A percentile compares a stretch with the other conserved stretches of the same genome.
phyloP scores from a whole-genome alignment of 805 yeast genomes.

The Schizosaccharomyces octosporus region DNA sequence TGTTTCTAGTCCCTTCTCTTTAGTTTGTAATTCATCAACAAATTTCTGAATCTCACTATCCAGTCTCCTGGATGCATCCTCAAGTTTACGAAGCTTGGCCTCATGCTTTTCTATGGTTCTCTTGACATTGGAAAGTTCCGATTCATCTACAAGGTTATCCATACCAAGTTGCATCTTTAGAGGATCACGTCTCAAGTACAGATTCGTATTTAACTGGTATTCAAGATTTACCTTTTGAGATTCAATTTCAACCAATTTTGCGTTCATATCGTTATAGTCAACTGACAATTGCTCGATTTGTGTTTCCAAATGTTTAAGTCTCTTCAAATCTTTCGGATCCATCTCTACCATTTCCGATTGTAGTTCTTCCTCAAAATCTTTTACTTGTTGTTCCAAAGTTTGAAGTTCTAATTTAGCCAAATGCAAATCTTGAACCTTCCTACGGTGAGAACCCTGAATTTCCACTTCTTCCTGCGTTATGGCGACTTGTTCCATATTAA shows the following conservation, averaged over 20 bases:
- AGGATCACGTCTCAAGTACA: slow-evolving; percentile 27
- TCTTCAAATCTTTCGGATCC: not conserved
- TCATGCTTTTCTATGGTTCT: slow-evolving; percentile 1
- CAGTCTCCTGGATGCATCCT: slow-evolving; percentile 12
- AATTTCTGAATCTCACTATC: slow-evolving; percentile 8
- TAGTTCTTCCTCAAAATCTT: not conserved
- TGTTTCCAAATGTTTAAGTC: not conserved
- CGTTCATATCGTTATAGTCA: slow-evolving; percentile 18
- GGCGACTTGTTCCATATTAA: slow-evolving; percentile 16
- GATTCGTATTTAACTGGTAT: slow-evolving; percentile 33
- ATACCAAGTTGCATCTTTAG: slow-evolving; percentile 11
- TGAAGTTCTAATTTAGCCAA: not conserved
- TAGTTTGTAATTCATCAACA: slow-evolving; percentile 11
- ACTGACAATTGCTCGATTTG: slow-evolving; percentile 4
- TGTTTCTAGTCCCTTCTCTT: slow-evolving; percentile 21
- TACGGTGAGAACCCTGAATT: slow-evolving; percentile 4
- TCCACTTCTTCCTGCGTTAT: slow-evolving; percentile 3
- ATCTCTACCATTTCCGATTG: not conserved
- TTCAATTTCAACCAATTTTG: slow-evolving; percentile 22
- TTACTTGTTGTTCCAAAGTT: not conserved
- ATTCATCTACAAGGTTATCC: slow-evolving; percentile 7
- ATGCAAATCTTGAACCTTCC: not conserved
- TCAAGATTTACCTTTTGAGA: slow-evolving; percentile 23
- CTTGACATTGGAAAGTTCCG: slow-evolving; percentile 11
- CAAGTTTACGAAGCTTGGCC: slow-evolving; percentile 12